Conservation (phyloP, 805 yeast genomes). For the Wickerhamomyces rabaulensis region DNA sequence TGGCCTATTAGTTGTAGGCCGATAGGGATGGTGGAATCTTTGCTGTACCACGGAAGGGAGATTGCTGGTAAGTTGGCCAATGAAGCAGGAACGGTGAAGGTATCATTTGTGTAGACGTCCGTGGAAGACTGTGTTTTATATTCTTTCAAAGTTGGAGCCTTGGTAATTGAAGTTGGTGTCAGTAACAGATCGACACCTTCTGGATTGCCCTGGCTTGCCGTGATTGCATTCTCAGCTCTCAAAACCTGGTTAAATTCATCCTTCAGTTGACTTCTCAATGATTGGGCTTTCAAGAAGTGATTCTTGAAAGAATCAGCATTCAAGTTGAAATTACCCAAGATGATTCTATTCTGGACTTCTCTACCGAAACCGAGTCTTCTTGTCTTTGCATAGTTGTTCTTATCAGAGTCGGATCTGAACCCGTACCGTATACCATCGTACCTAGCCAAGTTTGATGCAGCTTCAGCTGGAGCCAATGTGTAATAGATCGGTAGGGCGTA, state of each 20-base stretch:
- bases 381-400: constrained; percentile 48
- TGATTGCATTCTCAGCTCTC: constrained; percentile 39
- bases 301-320: constrained; percentile 66
- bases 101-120: constrained; percentile 72
- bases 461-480: constrained; percentile 88
- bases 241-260: constrained; percentile 66
- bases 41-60: constrained; percentile 53
- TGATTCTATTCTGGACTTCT: constrained; percentile 79
- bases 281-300: constrained; percentile 73
- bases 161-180: constrained; percentile 62
- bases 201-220: constrained; percentile 14
- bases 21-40: constrained; percentile 30
- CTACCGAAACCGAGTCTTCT: constrained; percentile 66
- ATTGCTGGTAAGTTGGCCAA: constrained; percentile 88
- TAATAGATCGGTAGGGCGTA: constrained; percentile 76
- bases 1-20: constrained; percentile 87
- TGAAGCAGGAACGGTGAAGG: constrained; percentile 85
- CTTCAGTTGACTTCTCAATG: constrained; percentile 54
- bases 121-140: constrained; percentile 43
- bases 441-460: constrained; percentile 84
- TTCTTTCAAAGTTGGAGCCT: constrained; percentile 50
- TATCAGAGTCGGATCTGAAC: constrained; percentile 34
- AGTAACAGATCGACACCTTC: constrained; percentile 63
- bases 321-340: constrained; percentile 82
- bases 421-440: constrained; percentile 93